A percentile compares a stretch with the other conserved stretches of the same genome.
phyloP scores from a whole-genome alignment of 331 rosid species.

The Arachis monticola region DNA sequence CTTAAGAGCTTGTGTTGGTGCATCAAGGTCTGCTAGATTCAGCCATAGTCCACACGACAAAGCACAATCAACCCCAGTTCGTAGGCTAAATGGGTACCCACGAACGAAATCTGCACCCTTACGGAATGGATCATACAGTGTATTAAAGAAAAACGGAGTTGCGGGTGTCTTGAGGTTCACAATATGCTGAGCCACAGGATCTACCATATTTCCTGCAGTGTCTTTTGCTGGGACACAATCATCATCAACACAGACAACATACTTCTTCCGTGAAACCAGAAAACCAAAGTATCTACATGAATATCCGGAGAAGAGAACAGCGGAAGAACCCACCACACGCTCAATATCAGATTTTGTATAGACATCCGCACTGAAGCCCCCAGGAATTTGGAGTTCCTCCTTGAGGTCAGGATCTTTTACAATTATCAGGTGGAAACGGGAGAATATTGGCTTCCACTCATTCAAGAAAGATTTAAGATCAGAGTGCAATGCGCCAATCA shows the following conservation, averaged over 20 bases:
- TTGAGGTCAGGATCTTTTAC: conserved; percentile 86
- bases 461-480: conserved; percentile 74
- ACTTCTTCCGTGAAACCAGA: conserved; percentile 80
- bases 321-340: conserved; percentile 68
- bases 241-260: conserved; percentile 85
- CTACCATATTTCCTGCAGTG: conserved; percentile 58
- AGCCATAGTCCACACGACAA: conserved; percentile 97
- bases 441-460: conserved; percentile 76
- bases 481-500: conserved; percentile 77
- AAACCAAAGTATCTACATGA: conserved; percentile 94
- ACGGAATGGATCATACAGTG: conserved; percentile 90
- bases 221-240: conserved; percentile 90
- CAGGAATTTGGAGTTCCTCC: conserved; percentile 76
- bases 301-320: conserved; percentile 87
- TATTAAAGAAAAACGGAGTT: conserved; percentile 96
- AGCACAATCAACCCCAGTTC: conserved; percentile 82
- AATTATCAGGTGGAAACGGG: conserved; percentile 82
- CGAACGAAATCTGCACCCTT: conserved; percentile 97
- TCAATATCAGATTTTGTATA: conserved; percentile 72
- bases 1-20: conserved; percentile 98
- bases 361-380: conserved; percentile 72
- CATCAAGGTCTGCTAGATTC: conserved; percentile 87
- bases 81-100: conserved; percentile 96
- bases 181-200: conserved; percentile 78
- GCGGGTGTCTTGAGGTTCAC: conserved; percentile 89